phyloP scores from a whole-genome alignment of 306 rosid species.

The Corylus americana region DNA sequence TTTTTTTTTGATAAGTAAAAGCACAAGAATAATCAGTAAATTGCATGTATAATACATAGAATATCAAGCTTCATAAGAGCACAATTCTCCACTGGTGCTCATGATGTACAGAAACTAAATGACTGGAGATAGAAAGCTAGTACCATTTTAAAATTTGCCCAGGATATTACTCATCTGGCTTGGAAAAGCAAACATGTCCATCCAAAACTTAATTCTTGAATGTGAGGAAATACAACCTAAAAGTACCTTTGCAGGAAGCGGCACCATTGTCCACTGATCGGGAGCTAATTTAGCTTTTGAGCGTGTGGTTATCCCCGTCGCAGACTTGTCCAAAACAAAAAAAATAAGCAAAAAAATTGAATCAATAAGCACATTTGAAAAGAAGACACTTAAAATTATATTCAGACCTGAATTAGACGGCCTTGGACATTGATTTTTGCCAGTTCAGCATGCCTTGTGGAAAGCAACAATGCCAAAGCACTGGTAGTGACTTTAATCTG shows the following conservation, averaged over 20 bases:
- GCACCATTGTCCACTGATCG: constrained; percentile 83
- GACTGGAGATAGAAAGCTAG: not conserved
- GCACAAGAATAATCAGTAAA: not conserved
- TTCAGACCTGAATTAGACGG: constrained; percentile 65
- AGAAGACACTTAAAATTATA: constrained; percentile 4
- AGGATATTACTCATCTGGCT: not conserved
- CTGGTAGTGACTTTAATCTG: constrained; percentile 92
- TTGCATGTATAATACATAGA: not conserved
- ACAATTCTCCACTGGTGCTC: not conserved
- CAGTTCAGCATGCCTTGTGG: constrained; percentile 64
- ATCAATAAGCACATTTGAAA: constrained; percentile 26
- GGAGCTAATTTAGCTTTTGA: constrained; percentile 87
- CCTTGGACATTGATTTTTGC: constrained; percentile 66
- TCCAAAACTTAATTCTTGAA: not conserved
- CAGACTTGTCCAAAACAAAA: constrained; percentile 39
- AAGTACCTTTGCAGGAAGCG: constrained; percentile 83
- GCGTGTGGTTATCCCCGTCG: constrained; percentile 78
- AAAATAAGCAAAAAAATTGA: constrained; percentile 24
- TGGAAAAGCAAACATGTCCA: constrained; percentile 14
- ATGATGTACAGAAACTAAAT: not conserved
- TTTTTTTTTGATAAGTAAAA: not conserved
- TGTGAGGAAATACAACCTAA: constrained; percentile 5
- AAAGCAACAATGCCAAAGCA: constrained; percentile 79
- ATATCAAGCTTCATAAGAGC: not conserved
- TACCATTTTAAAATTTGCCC: not conserved